Percentiles rank a stretch among this genome's conserved stretches.
phyloP scores from a whole-genome alignment of 1,284 basidiomycete species.

The Earliella scabrosa region DNA sequence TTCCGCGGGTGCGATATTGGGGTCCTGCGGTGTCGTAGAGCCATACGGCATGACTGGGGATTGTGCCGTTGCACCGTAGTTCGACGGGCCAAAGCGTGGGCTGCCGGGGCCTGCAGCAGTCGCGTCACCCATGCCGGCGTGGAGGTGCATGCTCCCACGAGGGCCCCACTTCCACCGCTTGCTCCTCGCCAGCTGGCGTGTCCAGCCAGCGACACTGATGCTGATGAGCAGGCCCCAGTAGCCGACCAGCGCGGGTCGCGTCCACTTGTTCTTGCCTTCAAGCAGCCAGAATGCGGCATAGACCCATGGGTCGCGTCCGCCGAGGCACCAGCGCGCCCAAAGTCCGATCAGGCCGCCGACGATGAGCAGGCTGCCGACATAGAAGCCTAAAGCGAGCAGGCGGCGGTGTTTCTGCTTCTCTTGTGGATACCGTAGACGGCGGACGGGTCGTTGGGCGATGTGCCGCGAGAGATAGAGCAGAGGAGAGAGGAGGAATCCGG shows the following conservation, averaged over 20 bases:
- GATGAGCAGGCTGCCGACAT: slow-evolving; percentile 77
- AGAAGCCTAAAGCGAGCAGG: slow-evolving; percentile 87
- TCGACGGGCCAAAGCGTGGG: slow-evolving; percentile 18
- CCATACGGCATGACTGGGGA: slow-evolving; percentile 1
- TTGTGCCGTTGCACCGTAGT: slow-evolving; percentile 8
- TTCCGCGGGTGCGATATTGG: slow-evolving; percentile 9
- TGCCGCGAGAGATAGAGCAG: slow-evolving; percentile 92
- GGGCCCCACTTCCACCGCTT: slow-evolving; percentile 62
- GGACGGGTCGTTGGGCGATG: slow-evolving; percentile 90
- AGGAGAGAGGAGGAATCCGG: slow-evolving; percentile 94
- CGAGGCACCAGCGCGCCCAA: slow-evolving; percentile 92
- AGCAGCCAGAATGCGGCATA: slow-evolving; percentile 83
- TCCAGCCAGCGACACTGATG: slow-evolving; percentile 93
- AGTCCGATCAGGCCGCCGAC: slow-evolving; percentile 87
- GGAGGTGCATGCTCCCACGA: slow-evolving; percentile 16
- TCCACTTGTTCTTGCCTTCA: slow-evolving; percentile 81
- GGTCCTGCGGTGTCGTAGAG: neutral
- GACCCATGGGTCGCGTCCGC: slow-evolving; percentile 86
- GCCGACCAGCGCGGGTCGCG: slow-evolving; percentile 75
- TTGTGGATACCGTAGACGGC: slow-evolving; percentile 86
- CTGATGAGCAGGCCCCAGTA: slow-evolving; percentile 88
- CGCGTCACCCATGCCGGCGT: slow-evolving; percentile 23
- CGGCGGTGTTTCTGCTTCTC: slow-evolving; percentile 88
- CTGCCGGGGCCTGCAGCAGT: slow-evolving; percentile 8
- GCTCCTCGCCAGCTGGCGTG: slow-evolving; percentile 80